phyloP scores from a whole-genome alignment of 441 rosid genomes.

The Capsella rubella region DNA sequence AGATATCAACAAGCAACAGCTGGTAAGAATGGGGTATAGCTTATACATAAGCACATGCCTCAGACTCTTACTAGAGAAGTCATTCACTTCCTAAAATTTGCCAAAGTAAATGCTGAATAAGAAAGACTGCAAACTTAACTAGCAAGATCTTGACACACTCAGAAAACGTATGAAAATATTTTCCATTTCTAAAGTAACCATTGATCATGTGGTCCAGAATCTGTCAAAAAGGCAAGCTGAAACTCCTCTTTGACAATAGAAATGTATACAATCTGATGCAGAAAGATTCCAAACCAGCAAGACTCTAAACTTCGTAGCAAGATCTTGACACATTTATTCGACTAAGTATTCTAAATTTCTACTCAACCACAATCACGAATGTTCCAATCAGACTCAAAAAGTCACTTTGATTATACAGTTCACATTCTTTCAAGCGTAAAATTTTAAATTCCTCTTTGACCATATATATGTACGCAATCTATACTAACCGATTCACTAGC shows the following conservation, averaged over 20 bases:
- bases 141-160: not conserved
- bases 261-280: not conserved
- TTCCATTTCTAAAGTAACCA: not conserved
- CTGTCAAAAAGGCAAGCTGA: not conserved
- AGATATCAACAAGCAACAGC: not conserved
- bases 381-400: not conserved
- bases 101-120: not conserved
- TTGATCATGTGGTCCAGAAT: not conserved
- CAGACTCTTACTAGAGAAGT: not conserved
- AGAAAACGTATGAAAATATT: not conserved
- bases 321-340: not conserved
- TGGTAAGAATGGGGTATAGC: not conserved
- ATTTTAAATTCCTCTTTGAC: not conserved
- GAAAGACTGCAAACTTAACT: not conserved
- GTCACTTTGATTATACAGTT: not conserved
- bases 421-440: not conserved
- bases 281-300: not conserved
- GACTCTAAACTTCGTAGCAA: not conserved
- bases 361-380: not conserved
- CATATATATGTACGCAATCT: not conserved
- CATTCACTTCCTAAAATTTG: conserved; percentile 3
- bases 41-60: not conserved
- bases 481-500: not conserved
- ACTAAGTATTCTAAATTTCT: not conserved
- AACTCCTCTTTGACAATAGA: not conserved